These are phyloP conservation scores for Ceratobasidium sp. DNA, from an alignment of 1,284 basidiomycete species.

Conservation along the genomic window DNA sequence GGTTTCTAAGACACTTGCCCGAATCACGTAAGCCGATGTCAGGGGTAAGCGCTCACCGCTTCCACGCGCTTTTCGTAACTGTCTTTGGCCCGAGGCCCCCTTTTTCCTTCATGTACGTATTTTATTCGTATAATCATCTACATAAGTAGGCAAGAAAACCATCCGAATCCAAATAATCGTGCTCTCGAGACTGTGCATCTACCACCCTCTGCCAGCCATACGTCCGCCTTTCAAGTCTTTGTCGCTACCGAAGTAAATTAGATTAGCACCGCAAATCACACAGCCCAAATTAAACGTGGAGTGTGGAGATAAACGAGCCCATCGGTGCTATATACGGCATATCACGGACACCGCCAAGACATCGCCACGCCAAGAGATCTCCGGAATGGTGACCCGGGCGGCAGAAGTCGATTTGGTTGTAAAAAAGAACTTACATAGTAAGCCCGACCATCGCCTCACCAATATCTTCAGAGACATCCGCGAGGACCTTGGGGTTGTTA, in stretches of 20 bases:
- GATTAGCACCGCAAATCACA: constrained; percentile 12
- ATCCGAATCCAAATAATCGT: neutral
- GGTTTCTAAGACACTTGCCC: constrained; percentile 6
- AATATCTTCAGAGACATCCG: constrained; percentile 89
- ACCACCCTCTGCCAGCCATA: constrained; percentile 67
- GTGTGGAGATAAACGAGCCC: too few species aligned
- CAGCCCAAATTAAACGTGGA: neutral
- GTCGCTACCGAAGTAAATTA: constrained; percentile 65
- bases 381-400: neutral
- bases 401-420: neutral
- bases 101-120: neutral
- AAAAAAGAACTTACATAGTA: constrained; percentile 73
- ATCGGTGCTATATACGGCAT: neutral
- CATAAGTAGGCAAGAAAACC: constrained; percentile 18
- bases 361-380: constrained; percentile 15
- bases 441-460: constrained; percentile 95
- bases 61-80: neutral
- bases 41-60: constrained; percentile 15
- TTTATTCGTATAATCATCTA: constrained; percentile 18
- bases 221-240: constrained; percentile 74
- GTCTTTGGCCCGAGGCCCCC: neutral
- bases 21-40: constrained; percentile 32
- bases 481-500: constrained; percentile 89
- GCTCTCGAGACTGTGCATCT: constrained; percentile 50
- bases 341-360: constrained; percentile 7